Percentiles rank a stretch among this genome's conserved stretches.
phyloP scores from a whole-genome alignment of 192 early-diverging fungal species.

The Globomyces pollinis-pini region DNA sequence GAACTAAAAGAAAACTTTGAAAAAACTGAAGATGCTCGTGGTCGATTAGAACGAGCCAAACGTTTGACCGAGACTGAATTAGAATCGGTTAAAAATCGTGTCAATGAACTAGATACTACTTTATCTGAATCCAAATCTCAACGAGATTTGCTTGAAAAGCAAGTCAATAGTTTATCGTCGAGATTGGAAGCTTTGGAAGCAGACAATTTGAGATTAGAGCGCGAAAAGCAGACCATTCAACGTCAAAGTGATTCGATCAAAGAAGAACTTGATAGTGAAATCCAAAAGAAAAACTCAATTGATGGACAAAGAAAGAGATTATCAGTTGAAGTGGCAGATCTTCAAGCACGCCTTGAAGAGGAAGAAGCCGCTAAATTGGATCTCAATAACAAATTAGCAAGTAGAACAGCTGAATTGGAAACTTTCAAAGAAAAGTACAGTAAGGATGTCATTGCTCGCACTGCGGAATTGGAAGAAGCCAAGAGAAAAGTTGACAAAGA shows the following conservation, averaged over 20 bases:
- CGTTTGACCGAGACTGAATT: slow-evolving; percentile 39
- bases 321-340: slow-evolving; percentile 44
- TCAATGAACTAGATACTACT: slow-evolving; percentile 50
- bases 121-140: slow-evolving; percentile 52
- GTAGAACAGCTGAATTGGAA: slow-evolving; percentile 57
- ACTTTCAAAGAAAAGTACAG: slow-evolving; percentile 54
- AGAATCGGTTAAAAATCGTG: slow-evolving; percentile 10
- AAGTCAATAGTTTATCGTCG: slow-evolving; percentile 43
- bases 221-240: slow-evolving; percentile 42
- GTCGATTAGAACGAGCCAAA: slow-evolving; percentile 28
- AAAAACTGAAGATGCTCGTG: slow-evolving; percentile 29
- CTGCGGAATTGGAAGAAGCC: slow-evolving; percentile 47
- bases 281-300: slow-evolving; percentile 20
- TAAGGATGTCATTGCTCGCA: slow-evolving; percentile 47
- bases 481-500: slow-evolving; percentile 50
- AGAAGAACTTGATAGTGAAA: slow-evolving; percentile 49
- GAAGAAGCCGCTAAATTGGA: slow-evolving; percentile 44
- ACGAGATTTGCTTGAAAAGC: slow-evolving; percentile 62
- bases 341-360: slow-evolving; percentile 60
- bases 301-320: slow-evolving; percentile 40
- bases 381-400: slow-evolving; percentile 40
- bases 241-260: slow-evolving; percentile 33
- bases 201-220: slow-evolving; percentile 38
- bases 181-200: slow-evolving; percentile 51
- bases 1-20: slow-evolving; percentile 36